Percentiles rank a stretch among this genome's conserved stretches.
Conservation (phyloP, 345 rosid species). For the Kernera saxatilis region DNA sequence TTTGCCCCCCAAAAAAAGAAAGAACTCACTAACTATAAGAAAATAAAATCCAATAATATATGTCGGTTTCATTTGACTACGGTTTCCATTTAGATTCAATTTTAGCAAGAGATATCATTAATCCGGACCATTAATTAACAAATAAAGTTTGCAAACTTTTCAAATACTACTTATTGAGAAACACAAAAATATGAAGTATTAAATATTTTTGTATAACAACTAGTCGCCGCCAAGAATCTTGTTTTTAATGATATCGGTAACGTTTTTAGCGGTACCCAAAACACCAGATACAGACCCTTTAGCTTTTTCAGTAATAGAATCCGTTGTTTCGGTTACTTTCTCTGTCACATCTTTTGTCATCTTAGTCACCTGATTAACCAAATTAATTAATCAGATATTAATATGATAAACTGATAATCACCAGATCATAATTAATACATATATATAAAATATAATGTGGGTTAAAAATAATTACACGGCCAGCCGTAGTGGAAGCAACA, state of each 20-base stretch:
- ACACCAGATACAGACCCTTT: slow-evolving; percentile 35
- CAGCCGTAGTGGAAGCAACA: slow-evolving; percentile 31
- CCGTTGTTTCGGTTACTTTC: slow-evolving; percentile 31
- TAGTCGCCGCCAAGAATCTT: slow-evolving; percentile 21
- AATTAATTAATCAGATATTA: too few relatives aligned
- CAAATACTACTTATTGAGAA: not conserved
- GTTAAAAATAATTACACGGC: slow-evolving; percentile 20
- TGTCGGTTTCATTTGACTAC: not conserved
- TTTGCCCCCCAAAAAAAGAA: too few relatives aligned
- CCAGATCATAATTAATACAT: too few relatives aligned
- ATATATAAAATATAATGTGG: too few relatives aligned
- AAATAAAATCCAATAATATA: not conserved
- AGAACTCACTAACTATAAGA: not conserved
- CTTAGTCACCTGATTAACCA: slow-evolving; percentile 22
- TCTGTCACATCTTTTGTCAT: slow-evolving; percentile 37
- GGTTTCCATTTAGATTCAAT: not conserved
- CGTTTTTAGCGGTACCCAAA: slow-evolving; percentile 22
- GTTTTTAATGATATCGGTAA: slow-evolving; percentile 30
- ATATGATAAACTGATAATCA: too few relatives aligned
- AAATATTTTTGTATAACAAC: not conserved
- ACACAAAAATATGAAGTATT: not conserved
- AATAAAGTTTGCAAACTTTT: not conserved
- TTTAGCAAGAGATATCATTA: not conserved
- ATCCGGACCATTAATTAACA: not conserved
- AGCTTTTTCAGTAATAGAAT: slow-evolving; percentile 25